Conservation (phyloP, 176 grass and related monocot species). For the Secale cereale region DNA sequence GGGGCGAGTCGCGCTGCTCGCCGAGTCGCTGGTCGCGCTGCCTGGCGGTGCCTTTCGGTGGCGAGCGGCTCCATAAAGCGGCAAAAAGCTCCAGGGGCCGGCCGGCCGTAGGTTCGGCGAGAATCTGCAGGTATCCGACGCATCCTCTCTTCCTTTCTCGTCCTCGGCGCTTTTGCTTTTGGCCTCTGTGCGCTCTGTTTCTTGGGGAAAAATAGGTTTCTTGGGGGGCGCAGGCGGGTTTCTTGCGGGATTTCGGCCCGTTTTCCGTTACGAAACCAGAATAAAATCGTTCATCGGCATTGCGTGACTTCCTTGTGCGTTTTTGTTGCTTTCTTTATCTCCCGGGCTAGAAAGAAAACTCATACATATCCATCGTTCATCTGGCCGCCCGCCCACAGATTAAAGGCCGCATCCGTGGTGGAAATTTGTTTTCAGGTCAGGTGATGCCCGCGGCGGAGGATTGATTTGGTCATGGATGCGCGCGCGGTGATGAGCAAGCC, state of each 20-base stretch:
- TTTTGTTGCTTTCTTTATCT: background rate
- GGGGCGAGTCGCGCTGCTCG: slow-evolving; percentile 13
- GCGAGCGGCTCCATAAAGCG: slow-evolving; percentile 48
- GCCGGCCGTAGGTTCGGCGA: background rate
- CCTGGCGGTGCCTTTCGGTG: slow-evolving; percentile 35
- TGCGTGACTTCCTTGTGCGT: slow-evolving; percentile 14
- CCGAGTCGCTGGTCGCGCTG: background rate
- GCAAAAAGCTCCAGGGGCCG: background rate
- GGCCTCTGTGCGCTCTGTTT: background rate
- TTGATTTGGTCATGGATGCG: slow-evolving; percentile 7
- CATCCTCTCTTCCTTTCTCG: background rate
- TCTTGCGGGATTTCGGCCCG: background rate
- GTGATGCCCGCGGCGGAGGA: slow-evolving; percentile 21
- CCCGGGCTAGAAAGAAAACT: background rate
- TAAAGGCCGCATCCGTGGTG: background rate
- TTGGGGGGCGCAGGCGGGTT: background rate
- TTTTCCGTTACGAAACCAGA: slow-evolving; percentile 8
- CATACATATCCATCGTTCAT: slow-evolving; percentile 12
- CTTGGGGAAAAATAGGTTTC: background rate
- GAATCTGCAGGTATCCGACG: slow-evolving; percentile 28
- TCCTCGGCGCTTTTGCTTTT: background rate
- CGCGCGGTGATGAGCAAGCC: background rate
- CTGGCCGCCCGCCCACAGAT: background rate
- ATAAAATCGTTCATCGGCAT: slow-evolving; percentile 31
- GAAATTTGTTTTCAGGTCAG: background rate